Percentiles rank a stretch among this genome's conserved stretches.
These are phyloP conservation scores for Diversispora epigaea DNA, from an alignment of 192 early-diverging fungal genomes.

Conservation along the genomic window DNA sequence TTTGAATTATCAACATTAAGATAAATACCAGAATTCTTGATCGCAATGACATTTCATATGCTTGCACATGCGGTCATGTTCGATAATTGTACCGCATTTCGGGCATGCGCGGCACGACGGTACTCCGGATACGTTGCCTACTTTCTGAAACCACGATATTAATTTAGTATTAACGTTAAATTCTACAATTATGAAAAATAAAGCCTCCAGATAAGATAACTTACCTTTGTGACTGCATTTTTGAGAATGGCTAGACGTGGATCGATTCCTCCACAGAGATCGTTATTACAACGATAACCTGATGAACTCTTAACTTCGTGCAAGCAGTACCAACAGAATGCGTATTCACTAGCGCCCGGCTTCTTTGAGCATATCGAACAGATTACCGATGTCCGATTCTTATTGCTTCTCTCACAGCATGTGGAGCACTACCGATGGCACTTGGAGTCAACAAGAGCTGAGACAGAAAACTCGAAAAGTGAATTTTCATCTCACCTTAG, in stretches of 20 bases:
- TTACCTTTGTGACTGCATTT: slow-evolving; percentile 6
- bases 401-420: slow-evolving; percentile 7
- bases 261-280: slow-evolving; percentile 16
- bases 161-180: slow-evolving; percentile 1
- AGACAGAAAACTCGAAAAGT: slow-evolving; percentile 17
- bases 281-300: slow-evolving; percentile 6
- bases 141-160: slow-evolving; percentile 11
- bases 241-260: slow-evolving; percentile 19
- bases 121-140: slow-evolving; percentile 4
- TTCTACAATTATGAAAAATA: slow-evolving; percentile 11
- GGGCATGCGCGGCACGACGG: slow-evolving; percentile 16
- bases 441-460: slow-evolving; percentile 11
- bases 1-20: slow-evolving; percentile 8
- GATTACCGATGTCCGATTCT: neutral
- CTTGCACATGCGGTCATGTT: neutral
- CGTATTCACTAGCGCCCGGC: neutral
- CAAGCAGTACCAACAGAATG: slow-evolving; percentile 16
- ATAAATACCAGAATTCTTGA: slow-evolving; percentile 19
- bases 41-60: slow-evolving; percentile 18
- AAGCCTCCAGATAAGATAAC: neutral
- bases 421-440: slow-evolving; percentile 15
- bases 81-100: slow-evolving; percentile 21
- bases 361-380: slow-evolving; percentile 9
- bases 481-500: slow-evolving; percentile 5
- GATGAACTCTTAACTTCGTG: neutral